phyloP scores from a whole-genome alignment of 2,329 filamentous ascomycete species.

The Neopestalotiopsis clavispora region DNA sequence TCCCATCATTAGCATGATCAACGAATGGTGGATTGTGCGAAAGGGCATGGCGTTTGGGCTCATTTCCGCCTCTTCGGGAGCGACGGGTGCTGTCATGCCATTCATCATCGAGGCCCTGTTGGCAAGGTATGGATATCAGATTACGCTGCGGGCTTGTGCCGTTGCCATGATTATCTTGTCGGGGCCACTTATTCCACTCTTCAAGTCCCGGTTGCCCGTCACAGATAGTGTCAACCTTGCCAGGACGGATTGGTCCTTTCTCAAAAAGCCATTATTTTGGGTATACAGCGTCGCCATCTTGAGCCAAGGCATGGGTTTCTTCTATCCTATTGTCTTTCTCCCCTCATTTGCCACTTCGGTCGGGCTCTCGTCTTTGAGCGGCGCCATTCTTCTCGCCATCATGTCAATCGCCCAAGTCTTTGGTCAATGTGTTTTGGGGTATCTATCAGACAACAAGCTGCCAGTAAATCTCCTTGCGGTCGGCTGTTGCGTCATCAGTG shows the following conservation, averaged over 20 bases:
- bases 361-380: slow-evolving; percentile 38
- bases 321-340: slow-evolving; percentile 57
- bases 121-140: slow-evolving; percentile 40
- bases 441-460: slow-evolving; percentile 51
- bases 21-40: slow-evolving; percentile 43
- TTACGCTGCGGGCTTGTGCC: slow-evolving; percentile 41
- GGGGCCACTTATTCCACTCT: slow-evolving; percentile 42
- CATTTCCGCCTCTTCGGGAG: slow-evolving; percentile 35
- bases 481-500: slow-evolving; percentile 42
- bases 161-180: slow-evolving; percentile 41
- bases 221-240: slow-evolving; percentile 30
- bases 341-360: slow-evolving; percentile 49
- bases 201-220: slow-evolving; percentile 40
- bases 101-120: slow-evolving; percentile 44
- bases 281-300: slow-evolving; percentile 54
- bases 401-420: slow-evolving; percentile 55
- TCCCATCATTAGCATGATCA: slow-evolving; percentile 44
- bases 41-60: slow-evolving; percentile 44
- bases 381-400: slow-evolving; percentile 52
- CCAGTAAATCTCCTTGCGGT: slow-evolving; percentile 40
- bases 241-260: slow-evolving; percentile 40
- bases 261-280: slow-evolving; percentile 53
- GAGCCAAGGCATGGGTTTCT: slow-evolving; percentile 58
- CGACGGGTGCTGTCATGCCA: slow-evolving; percentile 37
- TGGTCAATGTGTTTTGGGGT: slow-evolving; percentile 55